Conservation (phyloP, 2,329 filamentous ascomycete genomes). For the Aulographum hederae region DNA sequence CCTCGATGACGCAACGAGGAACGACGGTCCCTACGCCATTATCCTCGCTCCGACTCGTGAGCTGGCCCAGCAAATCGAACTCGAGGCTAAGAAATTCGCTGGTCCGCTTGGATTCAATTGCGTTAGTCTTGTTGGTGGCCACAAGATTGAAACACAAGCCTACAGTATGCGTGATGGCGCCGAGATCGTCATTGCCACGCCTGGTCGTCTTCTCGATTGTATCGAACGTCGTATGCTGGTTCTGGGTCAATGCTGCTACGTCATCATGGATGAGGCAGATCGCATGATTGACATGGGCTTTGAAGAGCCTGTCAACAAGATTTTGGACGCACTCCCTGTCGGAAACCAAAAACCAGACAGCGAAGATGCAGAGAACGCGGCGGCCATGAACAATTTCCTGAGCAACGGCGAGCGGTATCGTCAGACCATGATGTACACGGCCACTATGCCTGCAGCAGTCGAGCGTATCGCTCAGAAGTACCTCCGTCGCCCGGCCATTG, state of each 20-base stretch:
- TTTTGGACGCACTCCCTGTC: conserved; percentile 83
- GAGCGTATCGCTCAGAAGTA: conserved; percentile 97
- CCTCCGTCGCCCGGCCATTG: conserved; percentile 76
- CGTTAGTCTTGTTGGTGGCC: conserved; percentile 94
- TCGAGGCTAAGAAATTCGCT: conserved; percentile 85
- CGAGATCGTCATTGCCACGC: conserved; percentile 96
- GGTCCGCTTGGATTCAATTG: conserved; percentile 80
- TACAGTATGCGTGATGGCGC: conserved; percentile 81
- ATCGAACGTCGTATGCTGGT: conserved; percentile 86
- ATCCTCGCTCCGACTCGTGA: conserved; percentile 94
- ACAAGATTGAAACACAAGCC: conserved; percentile 83
- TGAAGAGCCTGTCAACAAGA: conserved; percentile 94
- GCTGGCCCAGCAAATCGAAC: conserved; percentile 91
- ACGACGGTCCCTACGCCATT: conserved; percentile 92
- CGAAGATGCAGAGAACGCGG: conserved; percentile 73
- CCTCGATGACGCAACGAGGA: conserved; percentile 69
- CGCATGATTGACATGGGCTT: conserved; percentile 98
- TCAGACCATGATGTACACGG: conserved; percentile 99
- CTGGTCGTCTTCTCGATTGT: conserved; percentile 90
- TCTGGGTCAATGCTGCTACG: conserved; percentile 88
- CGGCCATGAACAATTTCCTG: conserved; percentile 67
- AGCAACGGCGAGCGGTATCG: conserved; percentile 62
- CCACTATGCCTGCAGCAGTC: conserved; percentile 84
- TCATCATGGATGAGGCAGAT: conserved; percentile 99
- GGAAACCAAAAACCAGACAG: conserved; percentile 89